A percentile compares a stretch with the other conserved stretches of the same genome.
Conservation (phyloP, 495 filamentous ascomycete genomes). For the Annulohypoxylon maeteangense region DNA sequence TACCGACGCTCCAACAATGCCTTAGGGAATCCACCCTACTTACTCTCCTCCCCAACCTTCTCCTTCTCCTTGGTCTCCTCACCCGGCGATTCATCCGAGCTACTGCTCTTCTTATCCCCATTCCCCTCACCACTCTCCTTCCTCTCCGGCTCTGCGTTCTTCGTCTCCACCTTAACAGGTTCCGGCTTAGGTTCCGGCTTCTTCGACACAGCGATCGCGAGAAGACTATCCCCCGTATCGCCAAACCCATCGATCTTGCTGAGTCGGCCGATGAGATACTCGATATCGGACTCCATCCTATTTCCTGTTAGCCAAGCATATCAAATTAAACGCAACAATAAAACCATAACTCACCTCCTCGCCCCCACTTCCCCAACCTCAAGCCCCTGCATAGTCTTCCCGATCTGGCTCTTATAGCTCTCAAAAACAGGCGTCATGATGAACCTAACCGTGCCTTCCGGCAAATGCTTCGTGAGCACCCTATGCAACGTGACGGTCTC, state of each 20-base stretch:
- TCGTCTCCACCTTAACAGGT: slow-evolving; percentile 12
- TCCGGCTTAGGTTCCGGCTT: slow-evolving; percentile 26
- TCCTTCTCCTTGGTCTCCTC: slow-evolving; percentile 5
- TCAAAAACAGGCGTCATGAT: slow-evolving; percentile 93
- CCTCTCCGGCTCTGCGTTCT: slow-evolving; percentile 6
- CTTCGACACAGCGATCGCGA: slow-evolving; percentile 75
- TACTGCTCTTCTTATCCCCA: slow-evolving; percentile 25
- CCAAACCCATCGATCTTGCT: slow-evolving; percentile 83
- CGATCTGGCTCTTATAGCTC: slow-evolving; percentile 86
- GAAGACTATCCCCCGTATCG: slow-evolving; percentile 72
- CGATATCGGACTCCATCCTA: slow-evolving; percentile 84
- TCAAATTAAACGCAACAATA: slow-evolving; percentile 64
- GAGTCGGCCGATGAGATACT: slow-evolving; percentile 77
- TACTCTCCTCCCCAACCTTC: slow-evolving; percentile 14
- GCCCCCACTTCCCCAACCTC: slow-evolving; percentile 72
- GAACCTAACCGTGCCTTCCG: slow-evolving; percentile 77
- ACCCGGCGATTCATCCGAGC: not conserved
- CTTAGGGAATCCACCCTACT: not conserved
- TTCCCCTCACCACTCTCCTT: not conserved
- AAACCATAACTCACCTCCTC: slow-evolving; percentile 69
- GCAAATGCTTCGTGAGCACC: slow-evolving; percentile 85
- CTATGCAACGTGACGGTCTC: slow-evolving; percentile 90
- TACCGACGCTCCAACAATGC: not conserved
- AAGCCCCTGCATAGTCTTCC: slow-evolving; percentile 75
- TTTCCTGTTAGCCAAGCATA: slow-evolving; percentile 1